phyloP scores from a whole-genome alignment of 1,139 yeast genomes.

The Kodamaea alishanica region DNA sequence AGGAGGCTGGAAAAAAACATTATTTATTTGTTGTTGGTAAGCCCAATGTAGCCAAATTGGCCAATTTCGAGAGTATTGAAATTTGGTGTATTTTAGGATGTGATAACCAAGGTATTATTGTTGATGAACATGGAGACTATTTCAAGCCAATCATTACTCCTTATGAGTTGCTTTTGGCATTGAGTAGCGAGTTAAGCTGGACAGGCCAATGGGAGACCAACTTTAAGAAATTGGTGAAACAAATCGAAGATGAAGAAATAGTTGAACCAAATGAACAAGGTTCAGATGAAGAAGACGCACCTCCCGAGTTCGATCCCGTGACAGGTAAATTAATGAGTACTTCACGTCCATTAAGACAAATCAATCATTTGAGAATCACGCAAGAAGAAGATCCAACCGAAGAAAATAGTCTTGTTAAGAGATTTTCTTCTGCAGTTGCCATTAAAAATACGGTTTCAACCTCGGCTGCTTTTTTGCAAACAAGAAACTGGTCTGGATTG shows the following conservation, averaged over 20 bases:
- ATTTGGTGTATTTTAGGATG: slow-evolving; percentile 95
- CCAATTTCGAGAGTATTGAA: slow-evolving; percentile 89
- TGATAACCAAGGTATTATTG: slow-evolving; percentile 85
- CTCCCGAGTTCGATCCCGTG: slow-evolving; percentile 85
- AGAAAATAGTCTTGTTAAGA: slow-evolving; percentile 43
- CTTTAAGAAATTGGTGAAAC: slow-evolving; percentile 51
- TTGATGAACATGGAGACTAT: slow-evolving; percentile 74
- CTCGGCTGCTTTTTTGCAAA: slow-evolving; percentile 73
- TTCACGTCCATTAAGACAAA: slow-evolving; percentile 69
- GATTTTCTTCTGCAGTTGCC: slow-evolving; percentile 57
- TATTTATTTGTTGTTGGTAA: slow-evolving; percentile 95
- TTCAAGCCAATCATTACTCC: slow-evolving; percentile 93
- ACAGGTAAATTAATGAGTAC: slow-evolving; percentile 71
- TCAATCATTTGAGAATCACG: slow-evolving; percentile 61
- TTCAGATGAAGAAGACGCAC: slow-evolving; percentile 38
- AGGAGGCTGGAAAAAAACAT: slow-evolving; percentile 80
- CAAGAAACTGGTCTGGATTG: slow-evolving; percentile 81
- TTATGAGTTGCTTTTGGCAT: slow-evolving; percentile 78
- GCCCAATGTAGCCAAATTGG: slow-evolving; percentile 96
- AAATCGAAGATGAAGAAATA: slow-evolving; percentile 20
- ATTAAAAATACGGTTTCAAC: slow-evolving; percentile 83
- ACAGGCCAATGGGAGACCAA: slow-evolving; percentile 91
- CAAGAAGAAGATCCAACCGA: slow-evolving; percentile 22
- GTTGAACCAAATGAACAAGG: slow-evolving; percentile 15
- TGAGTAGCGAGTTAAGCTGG: slow-evolving; percentile 75